phyloP scores from a whole-genome alignment of 768 basidiomycete genomes.

The Leccinum rimulosum region DNA sequence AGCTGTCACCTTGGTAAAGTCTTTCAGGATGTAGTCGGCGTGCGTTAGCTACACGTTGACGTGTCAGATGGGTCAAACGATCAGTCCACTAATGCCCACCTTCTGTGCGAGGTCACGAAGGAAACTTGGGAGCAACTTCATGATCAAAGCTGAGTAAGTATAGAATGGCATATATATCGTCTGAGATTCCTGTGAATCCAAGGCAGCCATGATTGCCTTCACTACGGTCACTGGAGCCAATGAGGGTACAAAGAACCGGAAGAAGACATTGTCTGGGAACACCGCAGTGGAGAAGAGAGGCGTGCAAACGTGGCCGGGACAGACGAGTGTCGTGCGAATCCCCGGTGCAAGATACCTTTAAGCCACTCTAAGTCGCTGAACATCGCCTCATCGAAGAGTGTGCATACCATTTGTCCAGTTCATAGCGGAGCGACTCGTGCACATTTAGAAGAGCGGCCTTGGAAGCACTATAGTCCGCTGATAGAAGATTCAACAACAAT shows the following conservation, averaged over 20 bases:
- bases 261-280: constrained; percentile 48
- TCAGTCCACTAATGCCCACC: constrained; percentile 40
- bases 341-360: constrained; percentile 64
- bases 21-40: constrained; percentile 70
- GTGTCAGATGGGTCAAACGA: constrained; percentile 10
- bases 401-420: constrained; percentile 75
- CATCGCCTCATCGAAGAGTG: not conserved
- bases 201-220: constrained; percentile 75
- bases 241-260: constrained; percentile 75
- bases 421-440: constrained; percentile 83
- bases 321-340: constrained; percentile 86
- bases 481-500: constrained; percentile 6
- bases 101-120: constrained; percentile 72
- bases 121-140: constrained; percentile 67
- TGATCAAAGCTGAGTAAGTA: constrained; percentile 53
- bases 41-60: constrained; percentile 48
- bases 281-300: constrained; percentile 66
- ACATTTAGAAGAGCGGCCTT: constrained; percentile 86
- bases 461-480: constrained; percentile 88
- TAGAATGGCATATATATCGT: constrained; percentile 74
- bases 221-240: constrained; percentile 72
- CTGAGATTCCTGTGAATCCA: constrained; percentile 78
- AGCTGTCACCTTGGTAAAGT: constrained; percentile 64
- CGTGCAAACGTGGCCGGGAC: constrained; percentile 78
- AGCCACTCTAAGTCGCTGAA: constrained; percentile 1